These are phyloP conservation scores for Phytophthora hybrid DNA, from an alignment of 352 stramenopile species.

Conservation along the genomic window DNA sequence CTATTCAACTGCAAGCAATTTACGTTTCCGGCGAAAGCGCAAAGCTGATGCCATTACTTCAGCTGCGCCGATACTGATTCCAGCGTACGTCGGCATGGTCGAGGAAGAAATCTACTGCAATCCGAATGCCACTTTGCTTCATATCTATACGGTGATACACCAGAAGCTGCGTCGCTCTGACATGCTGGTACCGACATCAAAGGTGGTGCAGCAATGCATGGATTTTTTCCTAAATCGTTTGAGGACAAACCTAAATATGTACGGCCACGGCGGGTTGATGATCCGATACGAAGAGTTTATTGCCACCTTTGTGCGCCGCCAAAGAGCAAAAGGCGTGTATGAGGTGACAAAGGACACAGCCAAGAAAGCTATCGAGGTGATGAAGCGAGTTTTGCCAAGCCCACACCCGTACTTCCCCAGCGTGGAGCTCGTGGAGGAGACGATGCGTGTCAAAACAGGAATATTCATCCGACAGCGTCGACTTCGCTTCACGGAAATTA, in stretches of 20 bases:
- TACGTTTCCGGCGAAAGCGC: constrained; percentile 19
- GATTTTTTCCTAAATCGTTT: constrained; percentile 53
- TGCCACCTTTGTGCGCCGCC: constrained; percentile 47
- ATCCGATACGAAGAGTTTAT: constrained; percentile 72
- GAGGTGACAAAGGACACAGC: constrained; percentile 25
- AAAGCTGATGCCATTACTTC: constrained; percentile 30
- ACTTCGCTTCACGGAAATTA: constrained; percentile 55
- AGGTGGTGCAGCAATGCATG: constrained; percentile 47
- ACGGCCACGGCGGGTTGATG: constrained; percentile 55
- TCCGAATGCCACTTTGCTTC: constrained; percentile 34
- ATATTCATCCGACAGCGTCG: constrained; percentile 48
- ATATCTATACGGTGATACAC: constrained; percentile 56
- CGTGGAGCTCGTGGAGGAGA: constrained; percentile 41
- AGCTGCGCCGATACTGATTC: constrained; percentile 32
- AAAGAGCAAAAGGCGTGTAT: constrained; percentile 28
- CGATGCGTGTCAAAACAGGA: constrained; percentile 49
- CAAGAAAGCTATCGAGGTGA: constrained; percentile 43
- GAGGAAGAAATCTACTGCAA: constrained; percentile 69
- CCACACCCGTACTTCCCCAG: constrained; percentile 60
- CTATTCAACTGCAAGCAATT: constrained; percentile 4
- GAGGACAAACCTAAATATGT: constrained; percentile 40
- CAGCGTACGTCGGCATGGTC: constrained; percentile 61
- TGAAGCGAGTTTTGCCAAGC: constrained; percentile 61
- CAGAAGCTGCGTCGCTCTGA: constrained; percentile 44
- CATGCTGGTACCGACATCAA: constrained; percentile 55